Percentiles rank a stretch among this genome's conserved stretches.
Evolutionary conservation across 768 basidiomycete species (phyloP).

Genomic region (Lentinula guzmanii): DNA sequence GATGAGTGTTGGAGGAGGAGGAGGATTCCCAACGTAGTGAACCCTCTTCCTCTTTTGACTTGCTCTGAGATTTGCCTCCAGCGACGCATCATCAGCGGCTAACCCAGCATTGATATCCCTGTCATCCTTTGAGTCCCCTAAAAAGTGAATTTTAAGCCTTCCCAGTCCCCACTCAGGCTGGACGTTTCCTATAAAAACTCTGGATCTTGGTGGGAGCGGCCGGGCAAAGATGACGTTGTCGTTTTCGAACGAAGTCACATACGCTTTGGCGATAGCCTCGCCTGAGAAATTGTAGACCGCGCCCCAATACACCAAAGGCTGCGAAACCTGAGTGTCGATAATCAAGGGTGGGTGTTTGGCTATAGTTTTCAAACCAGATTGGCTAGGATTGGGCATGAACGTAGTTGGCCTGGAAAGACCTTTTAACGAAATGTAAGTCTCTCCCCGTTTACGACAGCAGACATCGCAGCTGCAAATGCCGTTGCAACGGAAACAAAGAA

Average conservation of each 20-base stretch:
- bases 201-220: slow-evolving; percentile 6
- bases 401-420: slow-evolving; percentile 11
- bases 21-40: not conserved
- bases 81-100: not conserved
- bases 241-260: slow-evolving; percentile 14
- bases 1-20: not conserved
- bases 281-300: slow-evolving; percentile 23
- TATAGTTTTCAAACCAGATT: not conserved
- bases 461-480: slow-evolving; percentile 42
- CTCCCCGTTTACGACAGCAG: slow-evolving; percentile 40
- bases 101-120: not conserved
- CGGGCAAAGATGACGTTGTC: slow-evolving; percentile 17
- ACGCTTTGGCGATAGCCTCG: slow-evolving; percentile 20
- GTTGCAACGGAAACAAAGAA: slow-evolving; percentile 40
- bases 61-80: not conserved
- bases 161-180: slow-evolving; percentile 25
- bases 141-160: not conserved
- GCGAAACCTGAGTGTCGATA: slow-evolving; percentile 1
- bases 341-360: not conserved
- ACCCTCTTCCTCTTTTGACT: not conserved
- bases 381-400: not conserved
- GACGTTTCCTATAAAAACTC: slow-evolving; percentile 23
- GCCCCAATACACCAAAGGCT: slow-evolving; percentile 22
- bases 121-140: not conserved
- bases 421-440: slow-evolving; percentile 32